Percentiles rank a stretch among this genome's conserved stretches.
These are phyloP conservation scores for Penicillium thymicola DNA, from an alignment of 2,329 filamentous ascomycete genomes.

Conservation along the genomic window DNA sequence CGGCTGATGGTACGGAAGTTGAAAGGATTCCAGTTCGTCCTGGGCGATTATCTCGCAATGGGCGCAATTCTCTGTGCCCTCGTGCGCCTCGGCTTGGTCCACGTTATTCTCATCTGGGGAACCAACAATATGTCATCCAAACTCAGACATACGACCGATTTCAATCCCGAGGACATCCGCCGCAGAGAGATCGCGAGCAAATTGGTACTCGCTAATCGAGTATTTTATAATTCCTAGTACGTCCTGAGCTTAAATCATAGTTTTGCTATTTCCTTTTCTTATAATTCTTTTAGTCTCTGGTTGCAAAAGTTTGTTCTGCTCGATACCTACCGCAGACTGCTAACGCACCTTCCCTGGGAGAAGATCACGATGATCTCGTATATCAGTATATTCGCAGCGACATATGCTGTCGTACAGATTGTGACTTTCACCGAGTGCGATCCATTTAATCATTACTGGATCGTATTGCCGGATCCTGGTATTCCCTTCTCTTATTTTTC, in stretches of 20 bases:
- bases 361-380: constrained; percentile 13
- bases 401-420: constrained; percentile 13
- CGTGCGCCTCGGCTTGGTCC: constrained; percentile 24
- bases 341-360: constrained; percentile 14
- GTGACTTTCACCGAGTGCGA: constrained; percentile 19
- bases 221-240: constrained; percentile 37
- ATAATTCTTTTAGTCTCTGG: constrained; percentile 14
- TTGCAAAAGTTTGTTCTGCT: constrained; percentile 16
- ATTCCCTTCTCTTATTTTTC: background rate
- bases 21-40: constrained; percentile 6
- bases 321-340: constrained; percentile 16
- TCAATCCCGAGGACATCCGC: constrained; percentile 33
- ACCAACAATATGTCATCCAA: constrained; percentile 34
- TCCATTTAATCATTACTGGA: constrained; percentile 17
- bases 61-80: constrained; percentile 12
- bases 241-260: constrained; percentile 11
- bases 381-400: constrained; percentile 8
- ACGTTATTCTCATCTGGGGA: constrained; percentile 38
- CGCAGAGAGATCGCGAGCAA: constrained; percentile 36
- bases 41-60: constrained; percentile 13
- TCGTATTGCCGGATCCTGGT: constrained; percentile 16
- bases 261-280: background rate
- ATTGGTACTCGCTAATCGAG: constrained; percentile 32
- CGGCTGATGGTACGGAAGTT: constrained; percentile 9
- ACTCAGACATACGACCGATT: constrained; percentile 22